These are phyloP conservation scores for Crithidia bombi DNA, from an alignment of 208 protist species.

Conservation along the genomic window DNA sequence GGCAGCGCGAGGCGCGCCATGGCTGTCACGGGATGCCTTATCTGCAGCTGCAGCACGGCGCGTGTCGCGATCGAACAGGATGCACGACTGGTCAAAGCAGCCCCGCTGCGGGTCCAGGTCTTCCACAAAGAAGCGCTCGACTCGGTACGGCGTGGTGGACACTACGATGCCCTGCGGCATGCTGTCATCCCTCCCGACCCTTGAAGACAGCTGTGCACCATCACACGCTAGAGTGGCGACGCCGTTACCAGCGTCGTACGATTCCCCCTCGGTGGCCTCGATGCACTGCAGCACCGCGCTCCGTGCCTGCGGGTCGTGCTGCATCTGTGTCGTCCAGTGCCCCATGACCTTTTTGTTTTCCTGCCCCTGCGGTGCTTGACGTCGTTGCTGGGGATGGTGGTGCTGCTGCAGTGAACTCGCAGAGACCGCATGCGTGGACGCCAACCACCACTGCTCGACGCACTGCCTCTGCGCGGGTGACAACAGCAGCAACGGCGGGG, in stretches of 20 bases:
- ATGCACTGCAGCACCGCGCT: constrained; percentile 22
- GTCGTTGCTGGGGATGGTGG: background rate
- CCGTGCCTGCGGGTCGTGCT: constrained; percentile 2
- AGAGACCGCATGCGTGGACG: background rate
- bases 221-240: too few relatives aligned
- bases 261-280: constrained; percentile 17
- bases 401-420: background rate
- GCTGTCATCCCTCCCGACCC: background rate
- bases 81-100: constrained; percentile 30
- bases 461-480: constrained; percentile 19
- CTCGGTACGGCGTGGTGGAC: constrained; percentile 31
- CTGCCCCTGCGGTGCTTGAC: background rate
- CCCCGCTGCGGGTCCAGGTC: constrained; percentile 59
- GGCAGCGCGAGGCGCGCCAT: background rate
- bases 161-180: constrained; percentile 19
- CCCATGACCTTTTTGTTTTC: background rate
- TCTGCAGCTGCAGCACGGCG: constrained; percentile 1
- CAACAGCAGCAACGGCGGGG: constrained; percentile 14
- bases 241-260: background rate
- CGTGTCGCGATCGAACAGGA: constrained; percentile 27
- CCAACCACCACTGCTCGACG: constrained; percentile 27
- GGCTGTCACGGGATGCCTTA: background rate
- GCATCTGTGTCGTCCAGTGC: background rate
- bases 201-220: background rate
- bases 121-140: constrained; percentile 80